phyloP scores from a whole-genome alignment of 208 protist genomes.

The Leishmania turanica region DNA sequence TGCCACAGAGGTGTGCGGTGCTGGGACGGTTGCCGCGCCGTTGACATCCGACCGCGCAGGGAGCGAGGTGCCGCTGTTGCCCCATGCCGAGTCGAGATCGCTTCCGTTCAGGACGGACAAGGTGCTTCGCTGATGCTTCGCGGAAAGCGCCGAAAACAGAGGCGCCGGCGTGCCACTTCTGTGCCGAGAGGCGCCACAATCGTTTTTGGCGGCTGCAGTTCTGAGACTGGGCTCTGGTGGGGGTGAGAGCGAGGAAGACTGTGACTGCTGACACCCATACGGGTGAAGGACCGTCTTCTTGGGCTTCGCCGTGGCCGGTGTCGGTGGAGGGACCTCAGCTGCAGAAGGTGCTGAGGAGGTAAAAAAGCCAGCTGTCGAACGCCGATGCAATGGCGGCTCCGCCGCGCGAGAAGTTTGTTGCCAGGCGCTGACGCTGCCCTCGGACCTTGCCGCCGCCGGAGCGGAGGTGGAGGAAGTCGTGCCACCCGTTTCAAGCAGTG shows the following conservation, averaged over 20 bases:
- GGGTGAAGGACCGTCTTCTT: constrained; percentile 1
- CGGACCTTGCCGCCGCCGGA: background rate
- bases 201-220: background rate
- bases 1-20: background rate
- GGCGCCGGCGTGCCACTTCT: background rate
- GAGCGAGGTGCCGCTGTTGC: background rate
- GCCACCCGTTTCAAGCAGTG: background rate
- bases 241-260: background rate
- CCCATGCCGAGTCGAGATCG: constrained; percentile 20
- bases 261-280: background rate
- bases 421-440: background rate
- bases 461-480: background rate
- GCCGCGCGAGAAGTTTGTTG: background rate
- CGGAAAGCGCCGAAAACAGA: constrained; percentile 11
- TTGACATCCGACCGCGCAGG: background rate
- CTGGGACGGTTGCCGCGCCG: background rate
- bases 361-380: background rate
- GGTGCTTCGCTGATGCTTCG: background rate
- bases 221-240: background rate
- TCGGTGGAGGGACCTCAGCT: background rate
- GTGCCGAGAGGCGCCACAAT: background rate
- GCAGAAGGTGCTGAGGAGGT: background rate
- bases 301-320: background rate
- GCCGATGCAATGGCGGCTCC: background rate
- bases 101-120: constrained; percentile 14